A percentile compares a stretch with the other conserved stretches of the same genome.
Evolutionary conservation across 345 rosid genomes (phyloP).

Genomic region (Aurinia saxatilis): DNA sequence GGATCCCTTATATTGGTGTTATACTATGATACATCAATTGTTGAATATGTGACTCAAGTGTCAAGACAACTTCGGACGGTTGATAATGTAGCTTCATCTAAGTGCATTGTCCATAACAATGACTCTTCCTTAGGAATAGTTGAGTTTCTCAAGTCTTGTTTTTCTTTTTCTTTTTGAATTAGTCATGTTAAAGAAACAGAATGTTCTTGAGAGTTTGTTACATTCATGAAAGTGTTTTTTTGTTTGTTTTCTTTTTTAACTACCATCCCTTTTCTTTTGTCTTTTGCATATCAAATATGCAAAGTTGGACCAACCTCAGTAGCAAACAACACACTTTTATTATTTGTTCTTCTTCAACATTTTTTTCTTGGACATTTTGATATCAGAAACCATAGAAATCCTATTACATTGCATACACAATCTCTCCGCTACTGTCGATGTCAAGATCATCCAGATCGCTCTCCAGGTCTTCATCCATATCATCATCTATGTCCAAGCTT

Average conservation of each 20-base stretch:
- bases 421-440: conserved; percentile 93
- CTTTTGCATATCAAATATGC: conserved; percentile 12
- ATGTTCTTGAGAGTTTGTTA: too few species aligned
- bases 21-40: too few species aligned
- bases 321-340: conserved; percentile 9
- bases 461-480: conserved; percentile 94
- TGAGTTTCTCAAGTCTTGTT: too few species aligned
- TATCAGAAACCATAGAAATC: conserved; percentile 1
- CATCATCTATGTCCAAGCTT: conserved; percentile 81
- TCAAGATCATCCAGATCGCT: conserved; percentile 82
- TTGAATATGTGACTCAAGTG: too few species aligned
- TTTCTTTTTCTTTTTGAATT: too few species aligned
- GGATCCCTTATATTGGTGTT: too few species aligned
- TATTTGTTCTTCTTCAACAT: not conserved
- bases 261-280: not conserved
- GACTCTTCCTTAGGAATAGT: too few species aligned
- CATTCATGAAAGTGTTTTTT: not conserved
- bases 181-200: too few species aligned
- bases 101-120: too few species aligned
- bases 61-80: too few species aligned
- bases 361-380: not conserved
- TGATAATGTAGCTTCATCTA: too few species aligned
- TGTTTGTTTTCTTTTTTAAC: not conserved
- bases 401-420: conserved; percentile 79
- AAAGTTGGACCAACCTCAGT: not conserved